These are phyloP conservation scores for Exserohilum turcica DNA, from an alignment of 2,329 filamentous ascomycete genomes.

Conservation along the genomic window DNA sequence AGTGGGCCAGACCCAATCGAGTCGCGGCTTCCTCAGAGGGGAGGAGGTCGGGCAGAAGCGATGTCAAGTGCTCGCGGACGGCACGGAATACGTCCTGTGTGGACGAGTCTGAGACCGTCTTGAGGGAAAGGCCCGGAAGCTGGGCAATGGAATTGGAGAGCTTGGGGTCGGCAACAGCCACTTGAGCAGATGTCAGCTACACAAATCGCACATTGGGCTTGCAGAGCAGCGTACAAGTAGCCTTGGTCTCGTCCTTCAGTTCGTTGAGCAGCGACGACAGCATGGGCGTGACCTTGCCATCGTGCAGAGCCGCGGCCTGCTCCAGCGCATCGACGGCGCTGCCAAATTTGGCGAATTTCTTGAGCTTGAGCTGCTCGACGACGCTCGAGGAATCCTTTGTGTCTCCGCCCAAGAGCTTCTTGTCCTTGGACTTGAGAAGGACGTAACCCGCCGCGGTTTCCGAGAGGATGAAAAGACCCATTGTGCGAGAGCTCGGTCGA, in stretches of 20 bases:
- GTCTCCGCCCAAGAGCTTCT: conserved; percentile 86
- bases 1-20: conserved; percentile 95
- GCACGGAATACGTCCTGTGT: conserved; percentile 92
- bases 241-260: conserved; percentile 97
- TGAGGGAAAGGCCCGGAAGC: conserved; percentile 83
- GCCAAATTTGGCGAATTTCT: conserved; percentile 96
- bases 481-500: conserved; percentile 24
- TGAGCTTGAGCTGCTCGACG: conserved; percentile 90
- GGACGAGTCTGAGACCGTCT: conserved; percentile 78
- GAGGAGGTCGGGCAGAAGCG: conserved; percentile 85
- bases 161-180: conserved; percentile 93
- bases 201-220: background rate
- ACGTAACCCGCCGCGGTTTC: conserved; percentile 78
- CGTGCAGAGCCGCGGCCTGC: conserved; percentile 76
- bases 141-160: conserved; percentile 90
- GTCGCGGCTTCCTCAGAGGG: conserved; percentile 90
- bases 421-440: conserved; percentile 97
- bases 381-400: conserved; percentile 81
- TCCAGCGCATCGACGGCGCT: conserved; percentile 88
- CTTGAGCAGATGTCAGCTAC: conserved; percentile 25
- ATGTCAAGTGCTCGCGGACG: conserved; percentile 87
- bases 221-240: conserved; percentile 59
- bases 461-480: conserved; percentile 51
- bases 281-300: conserved; percentile 93
- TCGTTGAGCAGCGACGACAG: conserved; percentile 80